phyloP scores from a whole-genome alignment of 306 rosid genomes.

The Quercus wislizeni region DNA sequence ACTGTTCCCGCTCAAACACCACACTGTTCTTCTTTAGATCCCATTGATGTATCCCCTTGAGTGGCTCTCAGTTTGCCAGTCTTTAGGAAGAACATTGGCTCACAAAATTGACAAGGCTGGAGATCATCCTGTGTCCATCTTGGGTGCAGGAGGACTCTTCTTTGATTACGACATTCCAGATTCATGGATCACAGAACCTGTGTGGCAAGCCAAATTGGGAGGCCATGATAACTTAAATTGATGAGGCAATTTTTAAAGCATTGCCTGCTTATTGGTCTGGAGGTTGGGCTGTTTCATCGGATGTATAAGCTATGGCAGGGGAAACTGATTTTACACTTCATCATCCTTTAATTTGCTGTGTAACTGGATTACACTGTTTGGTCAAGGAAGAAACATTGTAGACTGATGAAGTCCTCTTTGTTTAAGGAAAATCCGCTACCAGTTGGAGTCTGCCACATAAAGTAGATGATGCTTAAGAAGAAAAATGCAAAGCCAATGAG shows the following conservation, averaged over 20 bases:
- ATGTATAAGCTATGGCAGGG: too few relatives aligned
- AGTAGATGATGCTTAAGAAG: not conserved
- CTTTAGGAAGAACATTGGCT: slow-evolving; percentile 11
- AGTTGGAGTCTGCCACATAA: not conserved
- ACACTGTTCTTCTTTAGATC: slow-evolving; percentile 20
- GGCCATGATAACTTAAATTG: not conserved
- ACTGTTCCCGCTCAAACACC: slow-evolving; percentile 26
- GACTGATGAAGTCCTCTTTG: not conserved
- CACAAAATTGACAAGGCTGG: not conserved
- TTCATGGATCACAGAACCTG: not conserved
- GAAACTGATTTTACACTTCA: not conserved
- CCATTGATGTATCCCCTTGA: slow-evolving; percentile 61
- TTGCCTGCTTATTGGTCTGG: not conserved
- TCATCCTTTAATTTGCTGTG: not conserved
- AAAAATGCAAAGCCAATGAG: not conserved
- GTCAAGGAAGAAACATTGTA: not conserved
- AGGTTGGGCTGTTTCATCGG: not conserved
- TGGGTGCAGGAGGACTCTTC: not conserved
- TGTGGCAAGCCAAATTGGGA: not conserved
- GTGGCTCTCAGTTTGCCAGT: slow-evolving; percentile 12
- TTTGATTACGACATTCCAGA: not conserved
- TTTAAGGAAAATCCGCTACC: not conserved
- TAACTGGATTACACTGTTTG: not conserved
- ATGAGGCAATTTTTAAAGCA: not conserved
- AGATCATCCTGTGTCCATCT: not conserved